Evolutionary conservation across 495 filamentous ascomycete genomes (phyloP).

Genomic region (Cladorrhinum samala): DNA sequence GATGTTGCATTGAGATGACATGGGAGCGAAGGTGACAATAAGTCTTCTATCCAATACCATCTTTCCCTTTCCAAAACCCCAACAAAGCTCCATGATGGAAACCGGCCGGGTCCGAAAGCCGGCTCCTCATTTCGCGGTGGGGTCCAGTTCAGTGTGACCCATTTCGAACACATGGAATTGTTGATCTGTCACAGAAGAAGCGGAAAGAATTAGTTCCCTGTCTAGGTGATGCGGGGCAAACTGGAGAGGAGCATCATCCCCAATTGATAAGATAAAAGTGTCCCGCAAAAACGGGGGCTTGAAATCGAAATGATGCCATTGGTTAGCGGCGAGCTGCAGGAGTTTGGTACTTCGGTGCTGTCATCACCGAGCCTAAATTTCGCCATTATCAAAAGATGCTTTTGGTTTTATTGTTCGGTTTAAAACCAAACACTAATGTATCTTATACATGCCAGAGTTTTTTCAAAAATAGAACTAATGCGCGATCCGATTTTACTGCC

Average conservation of each 20-base stretch:
- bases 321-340: background rate
- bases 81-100: conserved; percentile 6
- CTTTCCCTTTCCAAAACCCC: background rate
- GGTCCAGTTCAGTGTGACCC: conserved; percentile 1
- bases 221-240: background rate
- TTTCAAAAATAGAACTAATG: too few relatives aligned
- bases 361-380: conserved; percentile 14
- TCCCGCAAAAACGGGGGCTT: conserved; percentile 1
- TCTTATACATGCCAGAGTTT: background rate
- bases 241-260: background rate
- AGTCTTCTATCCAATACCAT: background rate
- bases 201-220: background rate
- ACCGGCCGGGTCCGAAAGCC: conserved; percentile 22
- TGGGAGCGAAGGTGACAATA: background rate
- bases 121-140: background rate
- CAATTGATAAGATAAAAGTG: conserved; percentile 3
- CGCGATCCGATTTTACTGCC: too few relatives aligned
- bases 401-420: too few relatives aligned
- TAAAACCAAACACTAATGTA: too few relatives aligned
- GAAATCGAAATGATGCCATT: conserved; percentile 5
- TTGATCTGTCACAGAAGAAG: background rate
- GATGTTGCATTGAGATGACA: background rate
- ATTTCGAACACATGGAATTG: background rate
- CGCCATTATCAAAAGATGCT: conserved; percentile 12
- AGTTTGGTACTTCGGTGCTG: conserved; percentile 7